Base-by-base conservation (phyloP, 768 basidiomycete genomes). In the Tephrocybe sp. region DNA sequence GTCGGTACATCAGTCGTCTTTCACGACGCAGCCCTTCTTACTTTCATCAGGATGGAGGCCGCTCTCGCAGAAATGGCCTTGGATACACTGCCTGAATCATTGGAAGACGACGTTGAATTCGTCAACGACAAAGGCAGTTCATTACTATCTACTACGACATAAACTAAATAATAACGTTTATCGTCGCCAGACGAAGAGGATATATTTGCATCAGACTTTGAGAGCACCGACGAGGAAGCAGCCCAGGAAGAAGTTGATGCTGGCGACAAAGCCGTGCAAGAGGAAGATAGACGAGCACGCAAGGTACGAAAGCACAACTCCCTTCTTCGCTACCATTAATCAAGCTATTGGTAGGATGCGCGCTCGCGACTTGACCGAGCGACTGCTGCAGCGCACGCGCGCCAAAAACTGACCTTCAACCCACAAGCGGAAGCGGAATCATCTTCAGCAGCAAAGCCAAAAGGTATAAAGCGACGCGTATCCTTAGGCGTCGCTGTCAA, bases 111-210 rank as follows among this genome's bases (percentile, higher is more conserved):
- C 55, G 64, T 66, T 1, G 91, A 94, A 44, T 94, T 91, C 43
- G 59, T 79, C 3, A 66, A 81, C 29, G 78, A 77, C 18, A 85
- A 81, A 61, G 87, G 89, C 84, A 11, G 11, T 18, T 51, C 16
- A 12, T 18, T 10, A 4, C 33, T 34, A 29, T 29, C 27, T 29
- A 29, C 15, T 10, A 4, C 15, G 4, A 34, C 9, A 34, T 34
- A 9, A 10, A 7, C 33, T 9, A 12, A 34, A 4, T 34, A 4
- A 34, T 55, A 19, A 57, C 46, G 10, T 23, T 47, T 36, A 40
- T 59, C n/a, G n/a, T n/a, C n/a, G n/a, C n/a, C n/a, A 90, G 91
- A 88, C 44, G 91, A 94, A 63, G 83, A 88, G 56, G 90, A 92
- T 59, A 63, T 85, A 7, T 89, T 91, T 51, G 89, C 78, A 55